Conservation (phyloP, 768 basidiomycete genomes). For the Naganishia antarctica region DNA sequence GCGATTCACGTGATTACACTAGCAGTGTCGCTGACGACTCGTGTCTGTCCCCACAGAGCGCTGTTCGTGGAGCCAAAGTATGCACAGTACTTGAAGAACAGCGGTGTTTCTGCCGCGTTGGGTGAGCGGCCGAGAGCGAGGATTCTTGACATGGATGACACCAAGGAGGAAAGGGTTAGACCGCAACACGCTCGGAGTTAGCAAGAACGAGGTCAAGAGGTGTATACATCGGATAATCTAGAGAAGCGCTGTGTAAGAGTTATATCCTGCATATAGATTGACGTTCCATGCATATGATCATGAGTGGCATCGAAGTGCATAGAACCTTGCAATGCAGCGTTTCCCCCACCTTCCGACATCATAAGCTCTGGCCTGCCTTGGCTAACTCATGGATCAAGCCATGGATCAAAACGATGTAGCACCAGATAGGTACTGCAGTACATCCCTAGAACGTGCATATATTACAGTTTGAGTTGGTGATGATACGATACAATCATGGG, state of each 20-base stretch:
- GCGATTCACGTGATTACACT: neutral
- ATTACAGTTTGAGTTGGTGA: neutral
- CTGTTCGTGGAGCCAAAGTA: constrained; percentile 86
- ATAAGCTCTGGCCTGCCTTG: no score
- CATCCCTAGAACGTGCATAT: neutral
- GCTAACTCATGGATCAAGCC: no score
- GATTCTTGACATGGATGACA: constrained; percentile 26
- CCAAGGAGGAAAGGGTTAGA: constrained; percentile 12
- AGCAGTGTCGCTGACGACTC: neutral
- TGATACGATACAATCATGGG: constrained; percentile 18
- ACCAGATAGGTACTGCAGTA: no score
- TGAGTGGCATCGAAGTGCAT: neutral
- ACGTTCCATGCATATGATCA: no score
- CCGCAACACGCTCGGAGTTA: neutral
- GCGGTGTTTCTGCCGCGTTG: constrained; percentile 60
- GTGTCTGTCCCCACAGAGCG: no score
- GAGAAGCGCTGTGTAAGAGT: no score
- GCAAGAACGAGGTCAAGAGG: neutral
- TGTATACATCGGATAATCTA: no score
- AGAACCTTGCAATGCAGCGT: no score
- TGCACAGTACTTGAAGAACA: constrained; percentile 66
- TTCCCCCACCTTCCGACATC: no score
- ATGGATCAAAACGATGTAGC: no score
- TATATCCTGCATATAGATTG: no score
- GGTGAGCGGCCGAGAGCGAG: constrained; percentile 49